Base-by-base conservation (phyloP, 768 basidiomycete species). In the Podaxis sp. region DNA sequence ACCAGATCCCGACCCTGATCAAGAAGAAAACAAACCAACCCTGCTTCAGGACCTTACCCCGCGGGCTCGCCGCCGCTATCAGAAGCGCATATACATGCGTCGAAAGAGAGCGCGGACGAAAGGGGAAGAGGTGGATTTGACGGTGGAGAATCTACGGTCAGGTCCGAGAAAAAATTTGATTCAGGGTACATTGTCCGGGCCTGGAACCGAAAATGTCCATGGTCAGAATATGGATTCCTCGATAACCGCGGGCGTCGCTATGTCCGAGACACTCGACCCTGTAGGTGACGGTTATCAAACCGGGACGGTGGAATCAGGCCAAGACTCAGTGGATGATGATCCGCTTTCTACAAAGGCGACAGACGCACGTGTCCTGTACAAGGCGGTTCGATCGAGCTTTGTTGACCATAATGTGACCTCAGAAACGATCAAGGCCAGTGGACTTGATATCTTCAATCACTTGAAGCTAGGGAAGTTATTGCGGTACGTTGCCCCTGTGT, bases 11-110 rank as follows among this genome's bases (percentile, higher is more conserved):
- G 44, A 63, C 56, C 22, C 48, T 52, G 22, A 58, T 51, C 55
- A 60, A 64, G 53, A 64, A 64, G 53, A 65, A 63, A 38, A 62
- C 52, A 19, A 51, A 59, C 39, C 42, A 59, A 30, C 56, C 42
- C 61, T 64, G 48, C 28, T 46, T 17, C 44, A 59, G 39, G 52
- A 66, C 36, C 52, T 68, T 3, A 62, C 52, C 24, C 59, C 65
- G 5, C 55, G 52, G 9, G 57, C 64, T 8, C 63, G 65, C 24
- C 59, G 67, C 17, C 67, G 65, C 51, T 52, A 59, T 51, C 44
- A 52, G 9, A 66, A 66, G 19, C 62, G 65, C 24, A 55, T 66
- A 15, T 49, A 66, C 38, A 66, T 66, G 65, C 65, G 65, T 30
- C 62, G 59, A 33, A 58, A 63, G 49, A 24, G 65, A 44, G 65